phyloP scores from a whole-genome alignment of 495 filamentous ascomycete genomes.

The Aspergillus biplanus region DNA sequence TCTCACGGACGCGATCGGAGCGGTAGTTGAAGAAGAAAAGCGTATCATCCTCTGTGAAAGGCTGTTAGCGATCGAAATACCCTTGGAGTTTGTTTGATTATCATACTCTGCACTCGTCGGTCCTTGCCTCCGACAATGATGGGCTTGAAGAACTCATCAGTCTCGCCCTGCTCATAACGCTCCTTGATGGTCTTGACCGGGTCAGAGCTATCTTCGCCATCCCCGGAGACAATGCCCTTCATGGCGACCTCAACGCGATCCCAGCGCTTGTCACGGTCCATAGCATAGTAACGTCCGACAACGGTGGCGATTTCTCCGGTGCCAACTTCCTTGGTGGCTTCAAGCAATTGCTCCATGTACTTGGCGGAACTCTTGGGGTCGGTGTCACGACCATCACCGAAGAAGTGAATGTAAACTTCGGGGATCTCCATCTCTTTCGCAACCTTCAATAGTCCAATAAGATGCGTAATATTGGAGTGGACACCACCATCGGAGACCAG shows the following conservation, averaged over 20 bases:
- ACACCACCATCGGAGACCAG: conserved; percentile 95
- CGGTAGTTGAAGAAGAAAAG: conserved; percentile 99
- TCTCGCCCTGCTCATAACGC: conserved; percentile 84
- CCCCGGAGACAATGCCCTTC: conserved; percentile 81
- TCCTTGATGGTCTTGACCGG: conserved; percentile 85
- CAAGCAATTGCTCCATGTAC: conserved; percentile 84
- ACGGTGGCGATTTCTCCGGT: conserved; percentile 88
- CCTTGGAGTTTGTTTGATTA: neutral
- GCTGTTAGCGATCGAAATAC: conserved; percentile 22
- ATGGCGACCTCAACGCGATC: conserved; percentile 88
- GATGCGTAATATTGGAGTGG: conserved; percentile 91
- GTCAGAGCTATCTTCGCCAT: conserved; percentile 83
- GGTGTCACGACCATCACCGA: conserved; percentile 96
- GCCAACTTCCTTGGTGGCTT: conserved; percentile 79
- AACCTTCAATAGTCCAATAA: conserved; percentile 81
- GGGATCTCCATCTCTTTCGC: conserved; percentile 87
- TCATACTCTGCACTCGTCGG: conserved; percentile 76
- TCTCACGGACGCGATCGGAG: conserved; percentile 94
- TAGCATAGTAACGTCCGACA: conserved; percentile 95
- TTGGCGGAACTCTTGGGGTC: conserved; percentile 88
- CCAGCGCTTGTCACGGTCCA: conserved; percentile 99
- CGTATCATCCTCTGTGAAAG: conserved; percentile 73
- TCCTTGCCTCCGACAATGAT: conserved; percentile 91
- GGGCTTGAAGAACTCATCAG: conserved; percentile 96
- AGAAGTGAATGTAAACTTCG: conserved; percentile 97